Percentiles rank a stretch among this genome's conserved stretches.
Evolutionary conservation across 1,284 basidiomycete species (phyloP).

Genomic region (Ustilago sp.): DNA sequence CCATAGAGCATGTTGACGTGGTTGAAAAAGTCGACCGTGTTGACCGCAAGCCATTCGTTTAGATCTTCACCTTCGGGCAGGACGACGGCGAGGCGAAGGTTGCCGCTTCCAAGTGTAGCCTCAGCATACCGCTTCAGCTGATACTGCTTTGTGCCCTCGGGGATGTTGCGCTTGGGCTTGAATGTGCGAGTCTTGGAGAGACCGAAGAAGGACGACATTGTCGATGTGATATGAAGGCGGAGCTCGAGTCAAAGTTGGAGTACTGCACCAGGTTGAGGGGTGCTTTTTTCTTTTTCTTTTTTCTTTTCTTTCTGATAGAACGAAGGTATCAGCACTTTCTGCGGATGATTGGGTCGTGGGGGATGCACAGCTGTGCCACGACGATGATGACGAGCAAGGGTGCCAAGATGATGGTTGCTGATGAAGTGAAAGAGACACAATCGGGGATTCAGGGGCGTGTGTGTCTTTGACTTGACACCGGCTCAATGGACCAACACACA

Average conservation of each 20-base stretch:
- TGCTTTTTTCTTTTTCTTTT: too few relatives aligned
- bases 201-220: constrained; percentile 65
- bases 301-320: too few relatives aligned
- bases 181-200: constrained; percentile 85
- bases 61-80: constrained; percentile 68
- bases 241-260: neutral
- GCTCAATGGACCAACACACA: constrained; percentile 7
- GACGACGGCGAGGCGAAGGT: constrained; percentile 65
- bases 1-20: constrained; percentile 70
- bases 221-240: neutral
- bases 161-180: constrained; percentile 93
- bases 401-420: constrained; percentile 3
- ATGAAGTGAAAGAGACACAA: neutral
- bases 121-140: constrained; percentile 97
- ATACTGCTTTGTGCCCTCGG: constrained; percentile 95
- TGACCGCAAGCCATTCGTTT: constrained; percentile 69
- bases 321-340: neutral
- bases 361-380: neutral
- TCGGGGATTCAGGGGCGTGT: constrained; percentile 8
- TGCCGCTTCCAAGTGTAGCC: constrained; percentile 81
- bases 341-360: neutral
- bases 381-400: neutral
- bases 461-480: constrained; percentile 4
- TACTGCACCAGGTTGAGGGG: too few relatives aligned
- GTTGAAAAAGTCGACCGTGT: constrained; percentile 70